These are phyloP conservation scores for Oryza meyeriana DNA, from an alignment of 176 grass and related monocot genomes.

Conservation along the genomic window DNA sequence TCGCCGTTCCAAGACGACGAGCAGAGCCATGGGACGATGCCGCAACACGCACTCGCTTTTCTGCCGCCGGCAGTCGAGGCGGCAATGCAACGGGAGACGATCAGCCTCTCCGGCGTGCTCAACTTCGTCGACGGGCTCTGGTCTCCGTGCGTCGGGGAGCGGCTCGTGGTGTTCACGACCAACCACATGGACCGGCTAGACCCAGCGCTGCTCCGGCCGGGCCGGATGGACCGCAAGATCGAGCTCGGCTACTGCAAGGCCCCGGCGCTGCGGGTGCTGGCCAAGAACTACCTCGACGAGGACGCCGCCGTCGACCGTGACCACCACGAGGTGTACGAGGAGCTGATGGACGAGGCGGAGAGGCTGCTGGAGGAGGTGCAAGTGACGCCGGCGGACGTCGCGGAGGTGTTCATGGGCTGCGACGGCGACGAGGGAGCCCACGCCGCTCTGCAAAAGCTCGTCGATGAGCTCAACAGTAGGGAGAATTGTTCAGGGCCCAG, in stretches of 20 bases:
- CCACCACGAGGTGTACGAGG: not conserved
- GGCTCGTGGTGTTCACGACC: constrained; percentile 80
- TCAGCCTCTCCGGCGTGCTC: constrained; percentile 69
- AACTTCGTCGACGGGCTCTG: constrained; percentile 83
- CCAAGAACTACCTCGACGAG: constrained; percentile 56
- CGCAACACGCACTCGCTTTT: not conserved
- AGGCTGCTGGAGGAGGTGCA: constrained; percentile 10
- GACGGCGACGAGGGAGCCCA: constrained; percentile 35
- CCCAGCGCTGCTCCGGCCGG: constrained; percentile 59
- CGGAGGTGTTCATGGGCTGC: constrained; percentile 74
- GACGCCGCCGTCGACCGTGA: constrained; percentile 14
- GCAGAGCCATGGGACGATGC: not conserved
- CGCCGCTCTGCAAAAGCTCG: constrained; percentile 40
- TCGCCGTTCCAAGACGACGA: constrained; percentile 21
- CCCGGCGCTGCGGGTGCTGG: constrained; percentile 50
- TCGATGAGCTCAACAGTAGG: constrained; percentile 22
- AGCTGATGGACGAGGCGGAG: constrained; percentile 47
- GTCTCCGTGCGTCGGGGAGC: constrained; percentile 79
- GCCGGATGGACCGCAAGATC: constrained; percentile 78
- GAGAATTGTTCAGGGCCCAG: not conserved
- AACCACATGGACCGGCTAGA: constrained; percentile 80
- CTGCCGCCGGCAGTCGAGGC: not conserved
- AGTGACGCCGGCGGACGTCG: constrained; percentile 73
- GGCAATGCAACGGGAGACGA: not conserved
- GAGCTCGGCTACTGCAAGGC: constrained; percentile 58